Evolutionary conservation across 2,329 filamentous ascomycete species (phyloP), one percentile per base, ranked within the genome.

Genomic region (Penicillium sp.): DNA sequence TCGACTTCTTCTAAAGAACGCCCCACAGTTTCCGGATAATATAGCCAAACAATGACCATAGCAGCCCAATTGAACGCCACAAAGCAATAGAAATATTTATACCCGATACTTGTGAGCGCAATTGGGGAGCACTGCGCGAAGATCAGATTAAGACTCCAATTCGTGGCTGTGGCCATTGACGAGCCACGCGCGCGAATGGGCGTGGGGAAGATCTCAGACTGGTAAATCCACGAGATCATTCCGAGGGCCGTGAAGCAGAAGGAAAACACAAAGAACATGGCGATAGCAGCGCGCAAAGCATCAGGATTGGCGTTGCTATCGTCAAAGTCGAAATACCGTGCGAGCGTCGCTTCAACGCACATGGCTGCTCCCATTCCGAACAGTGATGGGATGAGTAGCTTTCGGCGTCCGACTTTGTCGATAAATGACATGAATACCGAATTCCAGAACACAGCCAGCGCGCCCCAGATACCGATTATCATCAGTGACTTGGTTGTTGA

Each of bases 381-480:
- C 62, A 74, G 60, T 1, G 69, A 72, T n/a, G 69, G 71, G 46
- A 82, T 75, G 8, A 82, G 69, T 1, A 79, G 72, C 61, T 78
- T 80, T 45, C 80, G 70, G 27, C 79, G 77, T 14, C 78, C 78
- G 41, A 81, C 65, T 14, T 68, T 74, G 59, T 82, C 79, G 42
- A 81, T 64, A 40, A 78, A 64, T 32, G 68, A 64, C 54, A 81
- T 73, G 46, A 78, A 77, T 5, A 79, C 60, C 1, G 75, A 78
- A 55, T 78, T 78, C 72, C 77, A 81, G 21, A 79, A 64, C 29
- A 77, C 77, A 0, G 78, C 77, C 7, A 82, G 69, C 1, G 78
- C 77, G 22, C 79, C 79, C 60, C 74, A 79, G 57, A 82, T 75
- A 3, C 79, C 80, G 55, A 80, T 77, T 45, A 82, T 79, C 69